These are phyloP conservation scores for Noccaea bulbosa DNA, from an alignment of 345 rosid species.

Conservation along the genomic window DNA sequence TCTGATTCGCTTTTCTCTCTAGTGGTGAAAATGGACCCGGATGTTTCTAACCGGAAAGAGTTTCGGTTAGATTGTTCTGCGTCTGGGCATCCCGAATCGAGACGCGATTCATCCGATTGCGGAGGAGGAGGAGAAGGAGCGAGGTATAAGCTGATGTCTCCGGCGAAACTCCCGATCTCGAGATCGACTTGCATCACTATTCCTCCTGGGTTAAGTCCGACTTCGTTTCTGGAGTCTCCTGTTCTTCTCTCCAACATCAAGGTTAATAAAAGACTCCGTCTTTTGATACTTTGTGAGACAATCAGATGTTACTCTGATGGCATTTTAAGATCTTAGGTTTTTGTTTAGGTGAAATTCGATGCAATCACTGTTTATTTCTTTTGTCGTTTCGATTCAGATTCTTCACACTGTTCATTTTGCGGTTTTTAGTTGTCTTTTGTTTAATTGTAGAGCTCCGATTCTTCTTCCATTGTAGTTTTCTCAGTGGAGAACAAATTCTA, in stretches of 20 bases:
- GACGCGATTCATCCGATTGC: conserved; percentile 15
- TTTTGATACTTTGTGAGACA: not conserved
- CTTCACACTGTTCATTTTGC: conserved; percentile 2
- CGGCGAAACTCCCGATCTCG: conserved; percentile 97
- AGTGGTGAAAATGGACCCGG: conserved; percentile 45
- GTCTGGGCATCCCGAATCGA: conserved; percentile 34
- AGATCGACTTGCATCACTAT: conserved; percentile 71
- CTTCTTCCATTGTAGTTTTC: conserved; percentile 2
- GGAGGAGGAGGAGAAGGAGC: conserved; percentile 58
- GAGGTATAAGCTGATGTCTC: conserved; percentile 94
- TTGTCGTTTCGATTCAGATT: conserved; percentile 3
- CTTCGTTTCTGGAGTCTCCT: conserved; percentile 92
- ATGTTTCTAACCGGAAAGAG: conserved; percentile 33
- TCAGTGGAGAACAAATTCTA: conserved; percentile 18
- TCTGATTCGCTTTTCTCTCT: conserved; percentile 10
- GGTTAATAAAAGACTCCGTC: conserved; percentile 47
- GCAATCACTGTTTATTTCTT: not conserved
- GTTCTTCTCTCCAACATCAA: conserved; percentile 85
- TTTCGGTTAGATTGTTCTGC: conserved; percentile 23
- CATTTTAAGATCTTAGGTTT: conserved; percentile 28
- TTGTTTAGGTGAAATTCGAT: not conserved
- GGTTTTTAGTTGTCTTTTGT: not conserved
- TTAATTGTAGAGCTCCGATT: conserved; percentile 4
- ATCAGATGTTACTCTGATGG: not conserved
- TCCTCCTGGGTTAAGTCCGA: conserved; percentile 90